phyloP scores from a whole-genome alignment of 257 asterid species.

The Gardenia jasminoides region DNA sequence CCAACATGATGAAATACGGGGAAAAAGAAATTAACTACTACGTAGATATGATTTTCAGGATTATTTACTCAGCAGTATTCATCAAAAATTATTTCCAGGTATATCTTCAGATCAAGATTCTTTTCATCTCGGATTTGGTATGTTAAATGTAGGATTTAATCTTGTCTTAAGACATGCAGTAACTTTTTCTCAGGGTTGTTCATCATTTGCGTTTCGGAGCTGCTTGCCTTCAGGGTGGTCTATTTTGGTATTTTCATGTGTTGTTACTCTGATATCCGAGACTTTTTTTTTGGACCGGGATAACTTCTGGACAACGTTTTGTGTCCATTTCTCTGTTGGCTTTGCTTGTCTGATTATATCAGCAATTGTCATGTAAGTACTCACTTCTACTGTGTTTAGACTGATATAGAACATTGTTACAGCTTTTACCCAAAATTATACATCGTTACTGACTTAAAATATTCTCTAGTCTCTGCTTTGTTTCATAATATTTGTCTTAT shows the following conservation, averaged over 20 bases:
- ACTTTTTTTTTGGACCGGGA: constrained; percentile 58
- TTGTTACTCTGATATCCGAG: constrained; percentile 62
- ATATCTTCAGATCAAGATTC: constrained; percentile 7
- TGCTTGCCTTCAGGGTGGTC: constrained; percentile 86
- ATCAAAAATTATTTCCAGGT: constrained; percentile 86
- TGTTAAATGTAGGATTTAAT: background rate
- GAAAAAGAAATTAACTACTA: constrained; percentile 46
- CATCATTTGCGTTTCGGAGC: constrained; percentile 62
- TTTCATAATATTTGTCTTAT: constrained; percentile 4
- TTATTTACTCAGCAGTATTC: constrained; percentile 71
- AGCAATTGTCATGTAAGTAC: constrained; percentile 63
- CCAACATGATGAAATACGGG: background rate
- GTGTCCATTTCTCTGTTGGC: constrained; percentile 69
- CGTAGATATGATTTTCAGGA: constrained; percentile 85
- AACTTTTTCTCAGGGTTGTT: constrained; percentile 51
- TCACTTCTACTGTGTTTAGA: background rate
- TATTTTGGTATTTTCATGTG: constrained; percentile 57
- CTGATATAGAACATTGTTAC: background rate
- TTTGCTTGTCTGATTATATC: constrained; percentile 49
- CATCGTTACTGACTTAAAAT: background rate
- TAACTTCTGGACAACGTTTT: constrained; percentile 74
- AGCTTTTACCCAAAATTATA: background rate
- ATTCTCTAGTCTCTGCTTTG: background rate
- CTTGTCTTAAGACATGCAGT: background rate
- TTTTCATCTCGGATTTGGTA: background rate